These are phyloP conservation scores for Eudorina sp. DNA, from an alignment of 139 green algal genomes.

Conservation along the genomic window DNA sequence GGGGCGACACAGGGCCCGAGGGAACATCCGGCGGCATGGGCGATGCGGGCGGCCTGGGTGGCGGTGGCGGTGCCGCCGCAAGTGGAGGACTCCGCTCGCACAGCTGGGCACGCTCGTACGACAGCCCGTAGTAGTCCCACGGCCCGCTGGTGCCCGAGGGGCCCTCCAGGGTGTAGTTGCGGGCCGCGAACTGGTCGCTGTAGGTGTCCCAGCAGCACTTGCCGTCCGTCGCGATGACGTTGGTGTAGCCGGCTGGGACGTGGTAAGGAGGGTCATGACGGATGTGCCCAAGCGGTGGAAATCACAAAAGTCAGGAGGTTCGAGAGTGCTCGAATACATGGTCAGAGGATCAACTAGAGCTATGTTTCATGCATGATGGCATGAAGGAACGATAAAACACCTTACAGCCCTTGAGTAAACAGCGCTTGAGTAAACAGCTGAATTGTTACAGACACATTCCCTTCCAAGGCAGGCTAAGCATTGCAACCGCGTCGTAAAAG, in stretches of 20 bases:
- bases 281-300: too few relatives aligned
- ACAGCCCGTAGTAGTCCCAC: not conserved
- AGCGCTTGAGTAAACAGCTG: too few relatives aligned
- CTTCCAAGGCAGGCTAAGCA: too few relatives aligned
- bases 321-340: too few relatives aligned
- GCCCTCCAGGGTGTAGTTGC: not conserved
- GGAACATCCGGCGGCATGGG: not conserved
- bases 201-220: slow-evolving; percentile 15
- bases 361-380: too few relatives aligned
- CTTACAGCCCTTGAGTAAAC: too few relatives aligned
- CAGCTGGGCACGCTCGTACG: not conserved
- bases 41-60: not conserved
- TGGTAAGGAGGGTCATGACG: too few relatives aligned
- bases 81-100: not conserved
- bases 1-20: not conserved
- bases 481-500: too few relatives aligned
- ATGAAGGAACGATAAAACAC: too few relatives aligned
- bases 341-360: too few relatives aligned
- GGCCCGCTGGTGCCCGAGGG: not conserved
- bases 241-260: not conserved
- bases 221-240: slow-evolving; percentile 5
- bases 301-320: too few relatives aligned
- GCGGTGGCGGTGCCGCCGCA: not conserved
- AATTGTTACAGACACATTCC: too few relatives aligned
- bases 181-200: not conserved